Base-by-base conservation (phyloP, 495 filamentous ascomycete species). In the Hypoxylon crocopeplum region DNA sequence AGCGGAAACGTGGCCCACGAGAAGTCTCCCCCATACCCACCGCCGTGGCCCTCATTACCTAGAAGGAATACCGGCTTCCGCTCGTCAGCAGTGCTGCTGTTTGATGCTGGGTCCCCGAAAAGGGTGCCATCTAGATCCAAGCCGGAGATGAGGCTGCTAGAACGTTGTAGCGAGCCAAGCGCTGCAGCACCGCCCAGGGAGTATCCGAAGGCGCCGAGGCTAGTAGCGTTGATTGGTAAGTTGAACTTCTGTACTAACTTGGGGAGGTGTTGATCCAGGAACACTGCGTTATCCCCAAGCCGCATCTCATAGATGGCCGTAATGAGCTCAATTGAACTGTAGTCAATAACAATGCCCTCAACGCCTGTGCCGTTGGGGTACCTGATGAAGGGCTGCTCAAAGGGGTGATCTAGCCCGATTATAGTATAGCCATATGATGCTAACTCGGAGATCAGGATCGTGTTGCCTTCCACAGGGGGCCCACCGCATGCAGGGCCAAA, bases 111-210 rank as follows among this genome's bases (percentile, higher is more conserved):
- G 32, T 6, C 5, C 3, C 41, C 73, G 33, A 53, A 72, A 20
- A 79, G 16, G 0, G 48, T 30, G 1, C 82, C 80, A 49, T 85
- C 82, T 22, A 83, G 52, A 48, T 79, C 75, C 7, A 82, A 34
- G 1, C 73, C 82, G 0, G 75, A 79, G 2, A 60, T 37, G 16
- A 83, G 55, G 0, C 73, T 67, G 12, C 27, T 20, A 29, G 80
- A 70, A 2, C 51, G 24, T 10, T 69, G 59, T 44, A 78, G 59
- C 10, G 72, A 62, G 0, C 64, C 62, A 5, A 78, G 65, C 1
- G 77, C 65, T 0, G 79, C 70, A 0, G 77, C 76, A 7, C 81
- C 82, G 22, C 81, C 81, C 3, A 82, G 62, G 0, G 82, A 83
- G 36, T 84, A 81, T 0, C 82, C 81, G n/a, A 78, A 66, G 21